Evolutionary conservation across 257 asterid genomes (phyloP), one percentile per base, ranked within the genome.

Genomic region (Anisodus acutangulus): DNA sequence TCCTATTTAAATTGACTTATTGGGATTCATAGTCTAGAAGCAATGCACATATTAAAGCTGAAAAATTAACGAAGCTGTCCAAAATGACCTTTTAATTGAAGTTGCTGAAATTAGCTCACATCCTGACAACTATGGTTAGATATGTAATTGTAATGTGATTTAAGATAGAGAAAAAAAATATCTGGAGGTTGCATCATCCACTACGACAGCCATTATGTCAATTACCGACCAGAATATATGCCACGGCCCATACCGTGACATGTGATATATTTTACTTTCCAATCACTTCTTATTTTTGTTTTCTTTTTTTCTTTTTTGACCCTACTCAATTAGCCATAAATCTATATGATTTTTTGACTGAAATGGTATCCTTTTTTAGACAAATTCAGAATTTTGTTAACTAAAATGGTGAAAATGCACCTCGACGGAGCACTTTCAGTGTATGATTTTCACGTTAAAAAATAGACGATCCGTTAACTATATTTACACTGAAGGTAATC

Each of bases 171-270:
- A 70, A 6, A 16, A 81, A 16, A 55, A 11, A 9, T 37, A 58
- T 37, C 60, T 13, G 12, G 12, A 7, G 43, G 1, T 35, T 26
- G 59, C 82, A 57, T 81, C 82, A 47, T 47, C 35, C 2, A 3
- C 37, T 10, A n/a, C 37, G 84, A 81, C 60, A 81, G 41, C 84
- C 59, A 80, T 60, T 49, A 81, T 81, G 45, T 66, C 35, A n/a
- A 62, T 47, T 26, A 53, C 64, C 81, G 47, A 78, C 49, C 81
- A 78, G 26, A 81, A 41, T 62, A 64, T 51, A 57, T 19, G 79
- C 60, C 9, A 78, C 45, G 83, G 2, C 17, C 84, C 81, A 55
- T 22, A 66, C 11, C 9, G 53, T 57, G 74, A 55, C 87, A 81
- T 67, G 49, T 55, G 81, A 41, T 74, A 4, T 22, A 4, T 74